phyloP scores from a whole-genome alignment of 768 basidiomycete genomes.

The Kondoa malvinella region DNA sequence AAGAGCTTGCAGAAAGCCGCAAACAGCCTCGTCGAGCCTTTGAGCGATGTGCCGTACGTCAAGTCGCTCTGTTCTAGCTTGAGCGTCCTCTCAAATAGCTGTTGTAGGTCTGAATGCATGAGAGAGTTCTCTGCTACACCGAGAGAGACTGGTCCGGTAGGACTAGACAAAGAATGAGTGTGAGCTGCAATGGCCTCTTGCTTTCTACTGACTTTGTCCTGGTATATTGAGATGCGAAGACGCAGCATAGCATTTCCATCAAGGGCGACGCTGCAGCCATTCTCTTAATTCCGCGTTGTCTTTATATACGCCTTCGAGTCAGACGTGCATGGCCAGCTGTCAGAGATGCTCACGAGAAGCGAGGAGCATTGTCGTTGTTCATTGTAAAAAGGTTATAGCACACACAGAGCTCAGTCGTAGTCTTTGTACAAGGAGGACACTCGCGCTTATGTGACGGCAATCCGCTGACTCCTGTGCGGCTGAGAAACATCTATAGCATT shows the following conservation, averaged over 20 bases:
- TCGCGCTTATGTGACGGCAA: too few species aligned
- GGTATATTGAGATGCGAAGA: constrained; percentile 8
- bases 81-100: constrained; percentile 6
- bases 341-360: not conserved
- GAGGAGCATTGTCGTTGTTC: not conserved
- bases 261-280: not conserved
- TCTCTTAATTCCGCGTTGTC: not conserved
- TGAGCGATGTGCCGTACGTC: constrained; percentile 21
- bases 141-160: not conserved
- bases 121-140: constrained; percentile 8
- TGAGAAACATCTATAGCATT: too few species aligned
- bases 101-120: constrained; percentile 13
- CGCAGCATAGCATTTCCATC: constrained; percentile 4
- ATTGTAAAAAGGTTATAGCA: too few species aligned
- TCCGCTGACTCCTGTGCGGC: too few species aligned
- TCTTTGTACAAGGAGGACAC: too few species aligned
- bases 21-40: constrained; percentile 21
- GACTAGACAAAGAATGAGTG: not conserved
- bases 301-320: not conserved
- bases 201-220: not conserved
- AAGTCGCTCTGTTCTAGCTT: constrained; percentile 5
- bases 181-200: not conserved
- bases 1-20: constrained; percentile 18
- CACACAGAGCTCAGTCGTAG: too few species aligned
- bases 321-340: not conserved